phyloP scores from a whole-genome alignment of 2,329 filamentous ascomycete genomes.

The Diaporthe sp. region DNA sequence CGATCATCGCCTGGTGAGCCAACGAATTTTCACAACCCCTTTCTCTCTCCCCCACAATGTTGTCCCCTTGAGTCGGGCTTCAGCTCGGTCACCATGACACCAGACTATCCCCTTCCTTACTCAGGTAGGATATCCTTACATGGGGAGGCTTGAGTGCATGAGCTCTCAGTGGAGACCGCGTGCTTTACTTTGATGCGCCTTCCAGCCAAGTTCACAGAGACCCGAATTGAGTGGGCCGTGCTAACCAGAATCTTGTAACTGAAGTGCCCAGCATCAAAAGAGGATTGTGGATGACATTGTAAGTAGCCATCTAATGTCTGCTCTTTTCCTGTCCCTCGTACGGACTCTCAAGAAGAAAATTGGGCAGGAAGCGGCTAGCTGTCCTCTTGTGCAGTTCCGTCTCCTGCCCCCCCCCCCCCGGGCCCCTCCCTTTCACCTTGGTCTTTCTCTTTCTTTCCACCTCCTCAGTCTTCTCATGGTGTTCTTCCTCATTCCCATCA shows the following conservation, averaged over 20 bases:
- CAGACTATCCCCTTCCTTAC: background rate
- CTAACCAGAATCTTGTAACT: background rate
- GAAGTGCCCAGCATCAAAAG: constrained; percentile 80
- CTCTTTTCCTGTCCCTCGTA: background rate
- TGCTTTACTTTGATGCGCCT: background rate
- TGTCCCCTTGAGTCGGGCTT: background rate
- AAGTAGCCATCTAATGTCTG: background rate
- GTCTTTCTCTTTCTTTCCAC: background rate
- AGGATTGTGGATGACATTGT: constrained; percentile 79
- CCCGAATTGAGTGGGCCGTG: background rate
- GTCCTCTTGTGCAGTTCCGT: background rate
- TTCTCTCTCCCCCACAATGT: background rate
- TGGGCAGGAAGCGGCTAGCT: background rate
- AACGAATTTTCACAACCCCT: background rate
- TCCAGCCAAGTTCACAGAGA: background rate
- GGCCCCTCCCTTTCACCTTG: background rate
- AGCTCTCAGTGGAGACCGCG: background rate
- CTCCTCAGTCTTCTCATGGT: background rate
- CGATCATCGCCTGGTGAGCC: constrained; percentile 75
- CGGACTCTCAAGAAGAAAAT: no score
- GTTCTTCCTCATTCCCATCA: background rate
- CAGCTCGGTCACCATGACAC: background rate
- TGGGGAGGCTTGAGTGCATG: background rate
- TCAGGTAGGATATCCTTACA: background rate
- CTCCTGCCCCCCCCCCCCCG: background rate